These are phyloP conservation scores for Vigna reflexopilosa DNA, from an alignment of 306 rosid genomes.

Conservation along the genomic window DNA sequence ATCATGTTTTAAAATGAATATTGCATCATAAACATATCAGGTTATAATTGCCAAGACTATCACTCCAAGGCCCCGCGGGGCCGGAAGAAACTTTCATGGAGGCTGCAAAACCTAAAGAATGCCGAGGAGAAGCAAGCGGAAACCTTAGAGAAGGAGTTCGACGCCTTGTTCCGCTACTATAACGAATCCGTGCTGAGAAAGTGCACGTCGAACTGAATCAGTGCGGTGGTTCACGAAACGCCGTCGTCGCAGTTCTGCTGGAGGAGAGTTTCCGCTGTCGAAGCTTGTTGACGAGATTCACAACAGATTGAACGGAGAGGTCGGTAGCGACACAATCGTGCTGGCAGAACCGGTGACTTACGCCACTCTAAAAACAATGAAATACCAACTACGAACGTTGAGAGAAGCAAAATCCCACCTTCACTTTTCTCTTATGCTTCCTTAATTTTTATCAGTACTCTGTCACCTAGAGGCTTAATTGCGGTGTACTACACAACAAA, in stretches of 20 bases:
- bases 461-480: slow-evolving; percentile 83
- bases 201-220: slow-evolving; percentile 49
- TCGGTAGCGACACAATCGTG: slow-evolving; percentile 34
- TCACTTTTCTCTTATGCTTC: slow-evolving; percentile 67
- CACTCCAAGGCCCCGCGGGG: slow-evolving; percentile 39
- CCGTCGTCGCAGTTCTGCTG: slow-evolving; percentile 66
- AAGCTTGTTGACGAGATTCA: slow-evolving; percentile 71
- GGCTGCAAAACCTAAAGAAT: slow-evolving; percentile 38
- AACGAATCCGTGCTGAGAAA: slow-evolving; percentile 50
- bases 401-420: slow-evolving; percentile 90
- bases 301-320: slow-evolving; percentile 44
- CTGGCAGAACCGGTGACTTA: slow-evolving; percentile 53
- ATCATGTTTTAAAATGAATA: slow-evolving; percentile 12
- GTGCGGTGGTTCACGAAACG: slow-evolving; percentile 51
- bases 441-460: slow-evolving; percentile 76
- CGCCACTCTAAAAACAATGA: slow-evolving; percentile 52
- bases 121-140: slow-evolving; percentile 58
- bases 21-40: not conserved
- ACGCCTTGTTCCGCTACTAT: slow-evolving; percentile 64
- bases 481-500: slow-evolving; percentile 66
- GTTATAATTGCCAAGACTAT: not conserved
- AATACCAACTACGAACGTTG: slow-evolving; percentile 22
- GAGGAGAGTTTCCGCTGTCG: slow-evolving; percentile 88
- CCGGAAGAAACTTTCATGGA: slow-evolving; percentile 58
- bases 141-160: slow-evolving; percentile 62